Base-by-base conservation (phyloP, 768 basidiomycete genomes). In the Amanita jacksonii region DNA sequence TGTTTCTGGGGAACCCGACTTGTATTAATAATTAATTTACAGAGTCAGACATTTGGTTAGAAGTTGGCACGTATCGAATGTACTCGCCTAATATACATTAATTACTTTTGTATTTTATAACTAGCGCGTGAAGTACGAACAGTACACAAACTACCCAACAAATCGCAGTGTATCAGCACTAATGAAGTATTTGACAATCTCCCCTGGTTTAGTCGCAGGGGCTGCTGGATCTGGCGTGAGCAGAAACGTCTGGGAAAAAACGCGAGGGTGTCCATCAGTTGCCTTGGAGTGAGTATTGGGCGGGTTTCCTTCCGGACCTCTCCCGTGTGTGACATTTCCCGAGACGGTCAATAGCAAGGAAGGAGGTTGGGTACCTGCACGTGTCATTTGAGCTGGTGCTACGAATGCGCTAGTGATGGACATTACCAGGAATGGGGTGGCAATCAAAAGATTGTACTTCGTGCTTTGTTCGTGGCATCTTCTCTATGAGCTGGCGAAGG, bases 41-140 rank as follows among this genome's bases (percentile, higher is more conserved):
- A 83, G 80, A 87, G 85, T 68, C 90, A 92, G 75, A 92, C 91
- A 18, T 93, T 93, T 55, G 89, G 90, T 52, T 91, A 56, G 70
- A 58, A 45, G 25, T 19, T 13, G 18, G 34, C 13, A 22, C 23
- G 19, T 37, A 27, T 22, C n/a, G n/a, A n/a, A n/a, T n/a, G n/a
- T n/a, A n/a, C n/a, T n/a, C n/a, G n/a, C n/a, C n/a, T n/a, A n/a
- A n/a, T n/a, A n/a, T n/a, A n/a, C n/a, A n/a, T n/a, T n/a, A n/a
- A n/a, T n/a, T n/a, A n/a, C n/a, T n/a, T n/a, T n/a, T n/a, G 20
- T 16, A 22, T 18, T 18, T 24, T 4, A 20, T 27, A 25, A n/a
- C 15, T 27, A 27, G 8, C 4, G n/a, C 23, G 28, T 40, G 20
- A n/a, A 20, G 31, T 23, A 9, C 22, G 22, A 30, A 34, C 33